Percentiles rank a stretch among this genome's conserved stretches.
These are phyloP conservation scores for Backusella australiensis DNA, from an alignment of 192 early-diverging fungal species.

Conservation along the genomic window DNA sequence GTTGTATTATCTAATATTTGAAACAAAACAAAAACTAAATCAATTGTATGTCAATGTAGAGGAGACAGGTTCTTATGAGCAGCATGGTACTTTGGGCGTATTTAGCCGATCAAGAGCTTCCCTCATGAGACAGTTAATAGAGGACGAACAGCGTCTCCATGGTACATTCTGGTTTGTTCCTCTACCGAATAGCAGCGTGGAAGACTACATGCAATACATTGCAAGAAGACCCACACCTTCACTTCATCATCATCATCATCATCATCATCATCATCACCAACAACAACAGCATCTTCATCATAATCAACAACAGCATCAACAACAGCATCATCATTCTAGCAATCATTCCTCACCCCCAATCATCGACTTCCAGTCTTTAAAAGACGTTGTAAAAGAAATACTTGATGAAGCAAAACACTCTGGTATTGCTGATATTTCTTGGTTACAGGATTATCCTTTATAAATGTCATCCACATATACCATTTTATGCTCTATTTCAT, in stretches of 20 bases:
- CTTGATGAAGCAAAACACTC: slow-evolving; percentile 26
- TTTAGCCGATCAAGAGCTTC: not conserved
- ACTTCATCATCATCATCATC: not conserved
- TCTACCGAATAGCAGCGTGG: not conserved
- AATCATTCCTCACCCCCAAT: not conserved
- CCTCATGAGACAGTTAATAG: not conserved
- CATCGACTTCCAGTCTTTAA: not conserved
- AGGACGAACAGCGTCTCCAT: not conserved
- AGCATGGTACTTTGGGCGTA: not conserved
- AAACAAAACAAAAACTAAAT: not conserved
- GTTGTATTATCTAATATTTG: not conserved
- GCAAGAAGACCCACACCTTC: not conserved
- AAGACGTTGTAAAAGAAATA: slow-evolving; percentile 22
- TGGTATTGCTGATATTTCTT: slow-evolving; percentile 22
- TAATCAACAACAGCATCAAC: not conserved
- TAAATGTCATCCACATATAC: not conserved
- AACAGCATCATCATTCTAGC: not conserved
- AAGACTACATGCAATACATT: not conserved
- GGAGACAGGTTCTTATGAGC: not conserved
- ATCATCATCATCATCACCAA: not conserved
- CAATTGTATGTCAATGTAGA: not conserved
- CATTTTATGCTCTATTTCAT: not conserved
- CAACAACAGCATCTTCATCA: not conserved
- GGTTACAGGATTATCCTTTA: slow-evolving; percentile 24
- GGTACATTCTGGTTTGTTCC: slow-evolving; percentile 6